These are phyloP conservation scores for Lactifluus volemus DNA, from an alignment of 768 basidiomycete species.

Conservation along the genomic window DNA sequence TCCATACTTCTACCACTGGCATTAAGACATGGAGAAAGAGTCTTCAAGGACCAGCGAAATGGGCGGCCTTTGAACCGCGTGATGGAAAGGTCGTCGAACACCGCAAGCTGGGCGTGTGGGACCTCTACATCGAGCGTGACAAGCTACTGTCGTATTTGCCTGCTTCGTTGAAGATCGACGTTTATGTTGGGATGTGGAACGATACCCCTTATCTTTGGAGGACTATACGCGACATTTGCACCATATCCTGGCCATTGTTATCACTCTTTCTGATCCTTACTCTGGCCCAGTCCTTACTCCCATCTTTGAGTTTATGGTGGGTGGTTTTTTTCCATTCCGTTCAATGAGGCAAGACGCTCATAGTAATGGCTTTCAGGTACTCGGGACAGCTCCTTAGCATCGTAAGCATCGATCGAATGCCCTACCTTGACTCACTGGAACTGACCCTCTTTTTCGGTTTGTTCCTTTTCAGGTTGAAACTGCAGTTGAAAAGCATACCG, in stretches of 20 bases:
- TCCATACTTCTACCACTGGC: neutral
- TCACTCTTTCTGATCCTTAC: neutral
- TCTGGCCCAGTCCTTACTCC: neutral
- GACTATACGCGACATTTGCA: slow-evolving; percentile 30
- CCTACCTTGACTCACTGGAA: too few species aligned
- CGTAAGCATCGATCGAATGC: slow-evolving; percentile 18
- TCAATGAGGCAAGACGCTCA: neutral
- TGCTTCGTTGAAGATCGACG: slow-evolving; percentile 40
- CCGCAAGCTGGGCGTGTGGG: slow-evolving; percentile 64
- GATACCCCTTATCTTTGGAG: slow-evolving; percentile 57
- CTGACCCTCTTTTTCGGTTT: neutral
- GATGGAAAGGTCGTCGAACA: slow-evolving; percentile 36
- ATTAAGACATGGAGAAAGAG: neutral
- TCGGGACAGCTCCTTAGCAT: slow-evolving; percentile 11
- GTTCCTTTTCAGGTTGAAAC: slow-evolving; percentile 11
- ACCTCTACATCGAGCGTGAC: slow-evolving; percentile 55
- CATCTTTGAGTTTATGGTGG: slow-evolving; percentile 9
- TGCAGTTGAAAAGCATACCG: slow-evolving; percentile 12
- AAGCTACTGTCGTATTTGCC: slow-evolving; percentile 28
- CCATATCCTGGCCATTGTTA: slow-evolving; percentile 5
- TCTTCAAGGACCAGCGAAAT: neutral
- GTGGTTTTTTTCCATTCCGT: neutral
- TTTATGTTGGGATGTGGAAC: slow-evolving; percentile 37
- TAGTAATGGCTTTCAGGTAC: neutral
- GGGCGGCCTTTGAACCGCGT: neutral